Conservation (phyloP, 164 flowering plant genomes). For the Chimonanthus salicifolius region DNA sequence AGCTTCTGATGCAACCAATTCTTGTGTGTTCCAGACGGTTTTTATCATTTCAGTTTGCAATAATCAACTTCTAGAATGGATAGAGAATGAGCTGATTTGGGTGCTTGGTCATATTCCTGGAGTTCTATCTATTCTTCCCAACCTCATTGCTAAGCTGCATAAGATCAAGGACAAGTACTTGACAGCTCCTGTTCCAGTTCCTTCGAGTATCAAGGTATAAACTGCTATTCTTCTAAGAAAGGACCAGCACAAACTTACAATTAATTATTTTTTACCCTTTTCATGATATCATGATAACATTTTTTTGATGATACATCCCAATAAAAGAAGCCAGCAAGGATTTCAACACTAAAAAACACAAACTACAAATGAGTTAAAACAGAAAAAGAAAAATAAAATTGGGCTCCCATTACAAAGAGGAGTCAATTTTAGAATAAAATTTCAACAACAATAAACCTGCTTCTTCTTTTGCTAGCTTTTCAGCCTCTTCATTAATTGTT, state of each 20-base stretch:
- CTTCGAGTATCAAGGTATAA: conserved; percentile 55
- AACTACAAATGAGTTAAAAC: too few relatives aligned
- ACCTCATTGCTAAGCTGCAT: conserved; percentile 53
- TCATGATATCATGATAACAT: too few relatives aligned
- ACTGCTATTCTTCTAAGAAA: background rate
- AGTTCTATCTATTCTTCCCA: conserved; percentile 55
- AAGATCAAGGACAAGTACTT: conserved; percentile 58
- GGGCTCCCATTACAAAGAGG: too few relatives aligned
- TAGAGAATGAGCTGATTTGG: conserved; percentile 85
- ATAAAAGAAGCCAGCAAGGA: too few relatives aligned
- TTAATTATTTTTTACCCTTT: too few relatives aligned
- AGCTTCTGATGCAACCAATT: conserved; percentile 8
- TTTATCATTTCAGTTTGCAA: conserved; percentile 91
- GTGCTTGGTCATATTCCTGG: conserved; percentile 72
- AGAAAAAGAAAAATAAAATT: too few relatives aligned
- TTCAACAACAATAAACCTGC: too few relatives aligned
- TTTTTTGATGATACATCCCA: too few relatives aligned
- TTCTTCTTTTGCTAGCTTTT: too few relatives aligned
- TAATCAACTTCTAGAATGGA: conserved; percentile 85
- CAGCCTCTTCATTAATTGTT: too few relatives aligned
- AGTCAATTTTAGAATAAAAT: too few relatives aligned
- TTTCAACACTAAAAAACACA: too few relatives aligned
- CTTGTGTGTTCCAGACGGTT: conserved; percentile 51
- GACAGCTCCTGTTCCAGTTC: conserved; percentile 35
- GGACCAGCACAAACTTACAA: background rate